Conservation (phyloP, 1,139 yeast species). For the Lodderomyces jiufengensis region DNA sequence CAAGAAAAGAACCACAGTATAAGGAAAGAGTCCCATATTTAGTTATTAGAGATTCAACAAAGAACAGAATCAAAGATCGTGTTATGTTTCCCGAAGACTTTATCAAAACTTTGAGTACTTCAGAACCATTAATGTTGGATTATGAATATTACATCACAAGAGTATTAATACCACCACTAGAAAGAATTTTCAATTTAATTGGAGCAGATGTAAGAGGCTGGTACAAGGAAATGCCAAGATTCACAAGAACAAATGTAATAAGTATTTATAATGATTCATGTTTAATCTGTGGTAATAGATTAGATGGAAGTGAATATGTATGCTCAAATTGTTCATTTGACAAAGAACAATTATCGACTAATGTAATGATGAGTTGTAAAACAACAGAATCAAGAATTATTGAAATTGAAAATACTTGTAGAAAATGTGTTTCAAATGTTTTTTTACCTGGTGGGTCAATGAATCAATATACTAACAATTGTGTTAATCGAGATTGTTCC, state of each 20-base stretch:
- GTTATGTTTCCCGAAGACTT: constrained; percentile 77
- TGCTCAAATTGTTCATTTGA: constrained; percentile 23
- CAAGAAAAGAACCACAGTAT: constrained; percentile 79
- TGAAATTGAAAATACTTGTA: constrained; percentile 21
- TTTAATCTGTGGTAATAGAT: constrained; percentile 22
- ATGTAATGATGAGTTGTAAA: constrained; percentile 17
- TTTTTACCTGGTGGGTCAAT: constrained; percentile 15
- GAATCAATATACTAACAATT: constrained; percentile 16
- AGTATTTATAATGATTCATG: constrained; percentile 19
- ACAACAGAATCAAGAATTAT: constrained; percentile 14
- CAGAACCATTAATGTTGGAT: constrained; percentile 52
- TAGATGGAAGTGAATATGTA: constrained; percentile 13
- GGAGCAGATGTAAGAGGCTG: constrained; percentile 80
- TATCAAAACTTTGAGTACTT: constrained; percentile 34
- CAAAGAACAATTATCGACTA: constrained; percentile 19
- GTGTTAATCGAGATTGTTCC: constrained; percentile 32
- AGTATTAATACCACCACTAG: constrained; percentile 85
- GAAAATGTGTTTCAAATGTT: constrained; percentile 22
- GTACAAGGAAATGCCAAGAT: constrained; percentile 68
- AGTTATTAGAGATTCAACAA: constrained; percentile 65
- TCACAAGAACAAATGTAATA: constrained; percentile 6
- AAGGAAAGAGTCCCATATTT: constrained; percentile 85
- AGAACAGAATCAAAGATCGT: constrained; percentile 69
- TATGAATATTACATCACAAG: constrained; percentile 80
- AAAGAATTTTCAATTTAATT: constrained; percentile 72